These are phyloP conservation scores for Artemisia argyi DNA, from an alignment of 129 eudicot genomes.

Conservation along the genomic window DNA sequence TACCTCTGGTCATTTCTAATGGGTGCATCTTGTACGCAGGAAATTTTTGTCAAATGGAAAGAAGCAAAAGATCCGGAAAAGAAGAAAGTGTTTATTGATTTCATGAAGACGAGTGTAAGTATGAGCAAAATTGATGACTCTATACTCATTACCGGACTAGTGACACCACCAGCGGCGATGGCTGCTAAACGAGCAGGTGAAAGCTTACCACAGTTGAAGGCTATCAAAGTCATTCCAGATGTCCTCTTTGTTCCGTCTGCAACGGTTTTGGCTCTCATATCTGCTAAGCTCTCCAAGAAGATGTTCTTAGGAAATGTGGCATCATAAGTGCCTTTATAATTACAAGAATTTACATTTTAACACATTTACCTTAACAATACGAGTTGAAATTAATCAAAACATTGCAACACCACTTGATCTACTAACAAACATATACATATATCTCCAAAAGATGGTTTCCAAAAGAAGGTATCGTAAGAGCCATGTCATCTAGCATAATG, in stretches of 20 bases:
- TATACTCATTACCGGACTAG: constrained; percentile 63
- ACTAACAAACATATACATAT: constrained; percentile 24
- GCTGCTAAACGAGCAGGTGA: constrained; percentile 92
- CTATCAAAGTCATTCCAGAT: constrained; percentile 76
- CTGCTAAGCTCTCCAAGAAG: constrained; percentile 77
- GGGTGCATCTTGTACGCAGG: constrained; percentile 34
- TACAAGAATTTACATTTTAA: background rate
- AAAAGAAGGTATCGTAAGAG: background rate
- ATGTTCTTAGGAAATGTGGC: constrained; percentile 52
- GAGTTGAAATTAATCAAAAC: background rate
- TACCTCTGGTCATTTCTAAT: constrained; percentile 1
- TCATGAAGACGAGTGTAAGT: constrained; percentile 60
- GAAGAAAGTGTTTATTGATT: constrained; percentile 57
- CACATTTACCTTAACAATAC: background rate
- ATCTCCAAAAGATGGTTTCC: constrained; percentile 26
- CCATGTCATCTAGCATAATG: too few species aligned
- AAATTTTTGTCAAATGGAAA: constrained; percentile 53
- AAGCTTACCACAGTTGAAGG: constrained; percentile 67
- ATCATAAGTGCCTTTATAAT: constrained; percentile 24
- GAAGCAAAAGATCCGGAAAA: constrained; percentile 44
- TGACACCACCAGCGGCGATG: constrained; percentile 94
- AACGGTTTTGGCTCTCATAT: constrained; percentile 77
- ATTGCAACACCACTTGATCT: constrained; percentile 16
- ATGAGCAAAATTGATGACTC: constrained; percentile 63
- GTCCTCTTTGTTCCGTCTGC: constrained; percentile 90